Conservation (phyloP, 1,139 yeast species). For the Candida tetrigidarum region DNA sequence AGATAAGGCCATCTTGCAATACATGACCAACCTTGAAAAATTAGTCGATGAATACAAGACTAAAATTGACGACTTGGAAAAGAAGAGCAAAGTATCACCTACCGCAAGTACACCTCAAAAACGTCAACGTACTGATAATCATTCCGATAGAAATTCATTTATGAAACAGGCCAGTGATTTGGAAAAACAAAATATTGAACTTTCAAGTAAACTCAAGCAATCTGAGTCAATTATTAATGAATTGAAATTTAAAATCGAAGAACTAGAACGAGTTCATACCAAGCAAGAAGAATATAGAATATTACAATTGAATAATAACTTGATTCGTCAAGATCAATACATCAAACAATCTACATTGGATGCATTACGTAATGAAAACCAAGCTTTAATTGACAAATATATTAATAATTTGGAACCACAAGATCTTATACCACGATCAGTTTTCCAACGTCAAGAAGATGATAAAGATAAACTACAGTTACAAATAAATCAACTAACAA, state of each 20-base stretch:
- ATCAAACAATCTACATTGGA: slow-evolving; percentile 60
- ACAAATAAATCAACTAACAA: slow-evolving; percentile 56
- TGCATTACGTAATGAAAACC: slow-evolving; percentile 61
- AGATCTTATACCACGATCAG: slow-evolving; percentile 56
- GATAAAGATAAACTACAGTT: slow-evolving; percentile 56
- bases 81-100: slow-evolving; percentile 20
- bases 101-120: background rate
- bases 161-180: slow-evolving; percentile 33
- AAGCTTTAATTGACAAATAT: slow-evolving; percentile 44
- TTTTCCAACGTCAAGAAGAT: slow-evolving; percentile 64
- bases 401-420: slow-evolving; percentile 19
- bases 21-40: slow-evolving; percentile 49
- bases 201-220: slow-evolving; percentile 42
- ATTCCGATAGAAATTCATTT: slow-evolving; percentile 13
- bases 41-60: slow-evolving; percentile 60
- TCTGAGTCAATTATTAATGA: slow-evolving; percentile 32
- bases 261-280: slow-evolving; percentile 25
- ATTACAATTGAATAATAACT: slow-evolving; percentile 69
- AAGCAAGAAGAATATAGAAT: slow-evolving; percentile 52
- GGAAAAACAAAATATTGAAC: slow-evolving; percentile 46
- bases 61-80: slow-evolving; percentile 52
- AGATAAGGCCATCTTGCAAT: slow-evolving; percentile 35
- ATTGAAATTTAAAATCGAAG: slow-evolving; percentile 37
- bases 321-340: slow-evolving; percentile 66
- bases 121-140: slow-evolving; percentile 1